Evolutionary conservation across 768 basidiomycete genomes (phyloP).

Genomic region (Pleurotus giganteus): DNA sequence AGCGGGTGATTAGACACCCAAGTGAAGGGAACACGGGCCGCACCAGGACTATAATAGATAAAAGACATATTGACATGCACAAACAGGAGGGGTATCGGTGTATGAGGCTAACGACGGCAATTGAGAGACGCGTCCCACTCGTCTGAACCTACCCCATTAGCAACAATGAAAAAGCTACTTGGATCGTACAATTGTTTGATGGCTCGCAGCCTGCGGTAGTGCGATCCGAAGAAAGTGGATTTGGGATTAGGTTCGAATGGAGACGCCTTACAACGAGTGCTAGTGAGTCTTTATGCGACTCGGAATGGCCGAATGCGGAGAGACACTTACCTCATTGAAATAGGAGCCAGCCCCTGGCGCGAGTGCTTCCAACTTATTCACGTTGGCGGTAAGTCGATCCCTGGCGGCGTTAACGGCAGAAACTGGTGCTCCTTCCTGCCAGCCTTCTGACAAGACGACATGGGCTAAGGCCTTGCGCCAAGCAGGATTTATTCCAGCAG

Average conservation of each 20-base stretch:
- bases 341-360: constrained; percentile 41
- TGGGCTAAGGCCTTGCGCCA: constrained; percentile 44
- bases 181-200: constrained; percentile 50
- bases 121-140: constrained; percentile 38
- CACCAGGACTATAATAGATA: no score
- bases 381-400: constrained; percentile 16
- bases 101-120: constrained; percentile 17
- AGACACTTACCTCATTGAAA: constrained; percentile 49
- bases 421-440: constrained; percentile 26
- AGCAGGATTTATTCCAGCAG: constrained; percentile 43
- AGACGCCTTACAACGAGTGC: constrained; percentile 33
- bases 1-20: no score
- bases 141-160: constrained; percentile 47
- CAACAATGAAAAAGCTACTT: constrained; percentile 40
- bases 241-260: constrained; percentile 38
- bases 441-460: constrained; percentile 19
- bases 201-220: constrained; percentile 34
- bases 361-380: constrained; percentile 23
- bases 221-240: constrained; percentile 44
- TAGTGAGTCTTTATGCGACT: background rate
- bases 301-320: no score
- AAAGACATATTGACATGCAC: no score
- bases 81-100: no score
- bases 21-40: no score
- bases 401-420: constrained; percentile 18